Evolutionary conservation across 441 rosid species (phyloP), one percentile per base, ranked within the genome.

Genomic region (Erodium moschatum): DNA sequence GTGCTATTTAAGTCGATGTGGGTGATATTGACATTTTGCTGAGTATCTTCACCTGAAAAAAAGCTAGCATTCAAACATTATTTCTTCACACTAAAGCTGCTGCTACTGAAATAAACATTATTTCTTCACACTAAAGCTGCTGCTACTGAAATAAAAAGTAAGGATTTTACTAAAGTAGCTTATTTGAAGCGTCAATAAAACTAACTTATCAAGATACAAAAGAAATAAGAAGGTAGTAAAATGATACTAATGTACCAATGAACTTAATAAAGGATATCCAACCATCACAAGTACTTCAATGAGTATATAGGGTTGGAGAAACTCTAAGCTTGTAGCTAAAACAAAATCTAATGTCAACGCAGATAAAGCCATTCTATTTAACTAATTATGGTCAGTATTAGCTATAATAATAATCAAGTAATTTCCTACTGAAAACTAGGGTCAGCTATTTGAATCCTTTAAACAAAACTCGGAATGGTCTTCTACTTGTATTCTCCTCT

Each of bases 11-110:
- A 58, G 48, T 70, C 80, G 15, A 90, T 75, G 69, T 74, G 86
- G 15, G 74, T 79, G 9, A 82, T 82, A 46, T 42, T 78, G 52
- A 73, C 86, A 40, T 65, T 80, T 71, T 85, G 90, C 77, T 42
- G 89, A 40, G 81, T 66, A 80, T 83, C 89, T 79, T 87, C 96
- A 75, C 97, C 97, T 91, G 75, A 68, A 80, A 75, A 76, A 58
- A 71, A 48, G 44, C 70, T 20, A 66, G 50, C 65, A 74, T 10
- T 15, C 62, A 40, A 62, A 33, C 54, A 65, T 74, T 69, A 50
- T 15, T 68, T 15, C 48, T 29, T 64, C 38, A 33, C 6, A 33
- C 38, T 33, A 3, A 33, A 33, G 38, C 38, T 33, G 38, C 38
- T 33, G 38, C 38, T 33, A 33, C 38, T 33, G 38, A 33, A 33